Conservation (phyloP, 768 basidiomycete species). For the Pulveroboletus sp. region DNA sequence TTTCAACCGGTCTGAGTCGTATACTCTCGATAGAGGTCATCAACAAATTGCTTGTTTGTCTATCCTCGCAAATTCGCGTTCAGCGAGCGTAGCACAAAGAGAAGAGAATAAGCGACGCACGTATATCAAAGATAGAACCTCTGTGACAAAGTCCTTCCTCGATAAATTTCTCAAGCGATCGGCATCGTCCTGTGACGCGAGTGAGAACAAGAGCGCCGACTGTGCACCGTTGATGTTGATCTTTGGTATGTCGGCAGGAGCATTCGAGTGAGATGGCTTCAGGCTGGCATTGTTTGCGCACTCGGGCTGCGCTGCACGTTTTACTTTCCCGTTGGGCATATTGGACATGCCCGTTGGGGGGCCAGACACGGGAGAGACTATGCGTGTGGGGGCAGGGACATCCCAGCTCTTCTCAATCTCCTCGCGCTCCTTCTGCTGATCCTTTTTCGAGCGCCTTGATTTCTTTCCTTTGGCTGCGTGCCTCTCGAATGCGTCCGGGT, state of each 20-base stretch:
- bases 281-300: background rate
- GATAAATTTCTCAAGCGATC: conserved; percentile 30
- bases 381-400: conserved; percentile 33
- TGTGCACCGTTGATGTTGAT: conserved; percentile 19
- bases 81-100: background rate
- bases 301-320: conserved; percentile 8
- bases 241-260: conserved; percentile 4
- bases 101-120: conserved; percentile 33
- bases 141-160: conserved; percentile 54
- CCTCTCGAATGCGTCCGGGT: conserved; percentile 52
- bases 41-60: conserved; percentile 66
- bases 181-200: conserved; percentile 16
- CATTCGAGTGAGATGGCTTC: conserved; percentile 2
- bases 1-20: conserved; percentile 15
- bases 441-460: conserved; percentile 27
- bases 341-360: conserved; percentile 15
- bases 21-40: conserved; percentile 56
- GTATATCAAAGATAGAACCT: conserved; percentile 57
- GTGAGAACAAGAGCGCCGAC: conserved; percentile 23
- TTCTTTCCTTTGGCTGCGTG: conserved; percentile 23
- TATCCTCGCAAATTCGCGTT: conserved; percentile 20
- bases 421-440: conserved; percentile 37
- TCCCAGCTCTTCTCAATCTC: conserved; percentile 65
- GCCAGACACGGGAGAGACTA: conserved; percentile 13
- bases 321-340: conserved; percentile 26